Base-by-base conservation (phyloP, 805 yeast genomes). In the Yarrowia yakushimensis region DNA sequence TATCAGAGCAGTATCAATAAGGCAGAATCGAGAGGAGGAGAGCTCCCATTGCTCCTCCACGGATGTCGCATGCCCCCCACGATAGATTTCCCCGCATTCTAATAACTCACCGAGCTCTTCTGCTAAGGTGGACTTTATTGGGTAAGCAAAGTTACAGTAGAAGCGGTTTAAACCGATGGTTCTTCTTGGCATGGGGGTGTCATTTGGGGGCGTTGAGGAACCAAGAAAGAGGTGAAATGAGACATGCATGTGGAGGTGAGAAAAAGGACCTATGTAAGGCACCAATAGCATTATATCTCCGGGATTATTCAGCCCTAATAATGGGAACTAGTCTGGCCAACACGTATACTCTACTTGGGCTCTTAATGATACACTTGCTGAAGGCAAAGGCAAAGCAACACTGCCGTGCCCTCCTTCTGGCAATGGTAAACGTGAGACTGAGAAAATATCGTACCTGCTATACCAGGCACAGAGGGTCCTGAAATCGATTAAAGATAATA, bases 21-120 rank as follows among this genome's bases (percentile, higher is more conserved):
- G 31, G 12, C 10, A 28, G 31, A 28, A 8, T 25, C 4, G 12
- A 8, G 31, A 28, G 31, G 12, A n/a, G n/a, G n/a, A n/a, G n/a
- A n/a, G 31, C 10, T 12, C 37, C n/a, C 37, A 8, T 2, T 5
- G n/a, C 15, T 31, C n/a, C 37, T 33, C 37, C 30, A n/a, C 18
- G 8, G 18, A 27, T 45, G 52, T 45, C 52, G 28, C 52, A 28
- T 45, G 52, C 18, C 52, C 52, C 52, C 52, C 52, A 45, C 52
- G 12, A 8, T 4, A 8, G 8, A 2, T 3, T 45, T 30, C 52
- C 52, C 52, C 52, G 18, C 52, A 45, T 30, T 30, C 27, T 30
- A 45, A 45, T 45, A 28, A 20, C 36, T 45, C 52, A 45, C 25
- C 52, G 25, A 28, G 50, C n/a, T 17, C 33, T 28, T 18, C 4